These are phyloP conservation scores for Papilionanthe hybrid DNA, from an alignment of 116 monocot genomes.

Conservation along the genomic window DNA sequence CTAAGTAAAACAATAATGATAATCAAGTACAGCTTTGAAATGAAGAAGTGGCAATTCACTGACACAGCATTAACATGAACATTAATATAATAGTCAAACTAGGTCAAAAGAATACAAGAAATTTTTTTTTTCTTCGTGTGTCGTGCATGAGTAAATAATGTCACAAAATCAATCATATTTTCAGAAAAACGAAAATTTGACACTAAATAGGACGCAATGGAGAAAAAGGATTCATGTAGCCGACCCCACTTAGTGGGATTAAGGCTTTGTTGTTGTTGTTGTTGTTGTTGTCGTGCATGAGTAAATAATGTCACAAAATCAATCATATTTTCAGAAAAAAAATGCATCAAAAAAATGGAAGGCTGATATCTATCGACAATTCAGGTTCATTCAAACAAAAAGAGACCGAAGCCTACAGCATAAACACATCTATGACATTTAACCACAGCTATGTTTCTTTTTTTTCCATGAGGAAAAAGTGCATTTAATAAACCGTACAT, in stretches of 20 bases:
- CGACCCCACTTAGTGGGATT: too few species aligned
- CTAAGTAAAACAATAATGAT: not conserved
- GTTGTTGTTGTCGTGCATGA: not conserved
- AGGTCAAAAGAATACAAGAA: not conserved
- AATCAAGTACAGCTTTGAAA: not conserved
- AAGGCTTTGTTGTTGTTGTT: too few species aligned
- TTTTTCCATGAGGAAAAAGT: not conserved
- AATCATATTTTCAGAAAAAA: slow-evolving; percentile 5
- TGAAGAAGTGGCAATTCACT: not conserved
- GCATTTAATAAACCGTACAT: not conserved
- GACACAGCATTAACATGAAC: not conserved
- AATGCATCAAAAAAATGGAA: not conserved
- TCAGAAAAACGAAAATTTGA: too few species aligned
- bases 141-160: not conserved
- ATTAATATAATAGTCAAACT: not conserved
- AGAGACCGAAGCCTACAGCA: not conserved
- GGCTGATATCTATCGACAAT: not conserved
- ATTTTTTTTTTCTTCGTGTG: not conserved
- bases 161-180: slow-evolving; percentile 1
- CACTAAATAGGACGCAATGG: too few species aligned
- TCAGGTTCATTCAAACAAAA: not conserved
- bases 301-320: not conserved
- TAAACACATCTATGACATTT: not conserved
- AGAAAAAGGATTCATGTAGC: too few species aligned
- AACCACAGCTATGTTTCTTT: not conserved